Evolutionary conservation across 805 yeast genomes (phyloP), one percentile per base, ranked within the genome.

Genomic region (Metschnikowia baotianmanensis): DNA sequence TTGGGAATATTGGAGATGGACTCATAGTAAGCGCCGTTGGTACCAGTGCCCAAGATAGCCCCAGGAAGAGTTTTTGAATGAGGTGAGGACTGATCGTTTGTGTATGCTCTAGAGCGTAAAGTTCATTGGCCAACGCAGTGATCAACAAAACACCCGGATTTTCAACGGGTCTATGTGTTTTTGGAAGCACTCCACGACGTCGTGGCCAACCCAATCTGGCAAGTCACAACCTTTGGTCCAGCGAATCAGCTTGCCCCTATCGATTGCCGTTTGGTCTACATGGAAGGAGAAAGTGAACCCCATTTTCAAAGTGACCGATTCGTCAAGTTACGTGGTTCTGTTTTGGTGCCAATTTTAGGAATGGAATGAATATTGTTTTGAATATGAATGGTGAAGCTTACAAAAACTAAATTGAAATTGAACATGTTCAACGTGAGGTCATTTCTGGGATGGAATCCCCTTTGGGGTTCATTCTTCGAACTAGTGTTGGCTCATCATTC

Each of bases 281-380:
- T 99, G 99, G 74, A 90, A 91, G 10, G 93, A 82, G 59, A 91
- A 91, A 1, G 98, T 91, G 70, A 93, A 89, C 1, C 98, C 98
- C 67, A 91, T 62, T 57, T 83, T 85, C 61, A 86, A 73, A 18
- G 55, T 52, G 11, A 48, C 45, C 6, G 51, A 36, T 12, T 42
- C 61, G 52, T 29, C 53, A 50, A 32, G 63, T 25, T 76, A n/a
- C n/a, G n/a, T n/a, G n/a, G n/a, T n/a, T n/a, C n/a, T n/a, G n/a
- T n/a, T n/a, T n/a, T n/a, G n/a, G n/a, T n/a, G n/a, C n/a, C n/a
- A n/a, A n/a, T n/a, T n/a, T n/a, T n/a, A n/a, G n/a, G n/a, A n/a
- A n/a, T n/a, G n/a, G n/a, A n/a, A n/a, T n/a, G n/a, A n/a, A n/a
- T n/a, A n/a, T n/a, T n/a, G n/a, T n/a, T n/a, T n/a, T n/a, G n/a